Base-by-base conservation (phyloP, 129 eudicot species). In the Saussurea involucrata region DNA sequence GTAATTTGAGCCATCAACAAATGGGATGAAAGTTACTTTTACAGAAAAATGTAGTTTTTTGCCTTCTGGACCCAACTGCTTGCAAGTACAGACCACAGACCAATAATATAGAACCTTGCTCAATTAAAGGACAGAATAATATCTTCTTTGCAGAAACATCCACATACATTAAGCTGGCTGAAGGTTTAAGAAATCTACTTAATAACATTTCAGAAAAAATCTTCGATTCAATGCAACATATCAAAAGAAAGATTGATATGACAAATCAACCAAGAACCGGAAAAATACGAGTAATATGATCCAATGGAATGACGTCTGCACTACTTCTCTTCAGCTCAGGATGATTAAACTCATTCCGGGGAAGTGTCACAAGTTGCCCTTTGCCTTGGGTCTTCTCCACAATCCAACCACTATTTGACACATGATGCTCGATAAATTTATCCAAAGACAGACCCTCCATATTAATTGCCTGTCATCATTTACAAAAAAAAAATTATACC, bases 391-490 rank as follows among this genome's bases (percentile, higher is more conserved):
- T 83, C 78, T 90, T 92, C 82, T 92, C 96, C 6, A 91, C 58
- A 20, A 44, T 24, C 98, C 98, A 95, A 33, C 92, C 96, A 24
- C 69, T 61, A 75, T 84, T 86, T 44, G 90, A 79, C 22, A 77
- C 87, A 4, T 86, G 89, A 60, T 91, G 93, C 89, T 95, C 97
- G 11, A 95, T 55, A 81, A 91, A 91, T 78, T 91, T 95, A 89
- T 95, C 98, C 63, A 95, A 81, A 13, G 96, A 84, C 22, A 63
- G 78, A 20, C 97, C 97, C 78, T 95, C 97, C n/a, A 86, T 76
- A 77, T 95, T 95, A 84, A 88, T 81, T 10, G 99, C 95, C 98
- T 95, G 89, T 70, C 36, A 69, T 36, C 34, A 55, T 33, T 46
- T 31, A 9, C n/a, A 18, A 42, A 34, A 10, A 57, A 82, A 69